phyloP scores from a whole-genome alignment of 805 yeast genomes.

The Ogataea ramenticola region DNA sequence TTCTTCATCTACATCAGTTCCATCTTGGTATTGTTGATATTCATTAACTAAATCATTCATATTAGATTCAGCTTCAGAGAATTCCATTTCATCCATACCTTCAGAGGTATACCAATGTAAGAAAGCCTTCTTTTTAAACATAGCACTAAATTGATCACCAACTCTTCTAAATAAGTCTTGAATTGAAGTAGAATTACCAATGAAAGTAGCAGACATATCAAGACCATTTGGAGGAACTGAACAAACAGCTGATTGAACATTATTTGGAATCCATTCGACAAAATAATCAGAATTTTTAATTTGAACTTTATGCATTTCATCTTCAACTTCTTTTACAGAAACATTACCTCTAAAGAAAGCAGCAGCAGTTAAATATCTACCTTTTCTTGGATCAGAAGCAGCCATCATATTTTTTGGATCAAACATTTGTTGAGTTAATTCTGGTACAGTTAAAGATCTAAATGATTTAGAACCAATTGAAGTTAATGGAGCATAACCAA shows the following conservation, averaged over 20 bases:
- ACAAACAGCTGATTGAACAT: slow-evolving; percentile 91
- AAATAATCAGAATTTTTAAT: slow-evolving; percentile 74
- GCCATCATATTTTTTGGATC: slow-evolving; percentile 95
- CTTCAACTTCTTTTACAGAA: slow-evolving; percentile 89
- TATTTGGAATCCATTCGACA: slow-evolving; percentile 95
- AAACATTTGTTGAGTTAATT: slow-evolving; percentile 89
- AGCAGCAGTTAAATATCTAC: slow-evolving; percentile 87
- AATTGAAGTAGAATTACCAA: slow-evolving; percentile 89
- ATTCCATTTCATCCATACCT: slow-evolving; percentile 95
- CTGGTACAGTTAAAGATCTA: slow-evolving; percentile 81
- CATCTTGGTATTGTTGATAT: slow-evolving; percentile 87
- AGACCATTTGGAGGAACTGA: slow-evolving; percentile 81
- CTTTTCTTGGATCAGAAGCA: slow-evolving; percentile 84
- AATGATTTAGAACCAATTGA: slow-evolving; percentile 75
- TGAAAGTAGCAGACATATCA: slow-evolving; percentile 87
- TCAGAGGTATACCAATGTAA: slow-evolving; percentile 94
- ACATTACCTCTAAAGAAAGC: slow-evolving; percentile 93
- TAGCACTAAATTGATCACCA: slow-evolving; percentile 82
- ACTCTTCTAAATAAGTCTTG: slow-evolving; percentile 87
- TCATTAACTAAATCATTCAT: slow-evolving; percentile 85
- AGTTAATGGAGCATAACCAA: slow-evolving; percentile 89
- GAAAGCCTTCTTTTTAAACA: slow-evolving; percentile 92
- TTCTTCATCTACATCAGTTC: slow-evolving; percentile 70
- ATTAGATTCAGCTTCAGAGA: slow-evolving; percentile 88
- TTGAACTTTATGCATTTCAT: slow-evolving; percentile 82